These are phyloP conservation scores for Aspergillus conjunctus DNA, from an alignment of 495 filamentous ascomycete species.

Conservation along the genomic window DNA sequence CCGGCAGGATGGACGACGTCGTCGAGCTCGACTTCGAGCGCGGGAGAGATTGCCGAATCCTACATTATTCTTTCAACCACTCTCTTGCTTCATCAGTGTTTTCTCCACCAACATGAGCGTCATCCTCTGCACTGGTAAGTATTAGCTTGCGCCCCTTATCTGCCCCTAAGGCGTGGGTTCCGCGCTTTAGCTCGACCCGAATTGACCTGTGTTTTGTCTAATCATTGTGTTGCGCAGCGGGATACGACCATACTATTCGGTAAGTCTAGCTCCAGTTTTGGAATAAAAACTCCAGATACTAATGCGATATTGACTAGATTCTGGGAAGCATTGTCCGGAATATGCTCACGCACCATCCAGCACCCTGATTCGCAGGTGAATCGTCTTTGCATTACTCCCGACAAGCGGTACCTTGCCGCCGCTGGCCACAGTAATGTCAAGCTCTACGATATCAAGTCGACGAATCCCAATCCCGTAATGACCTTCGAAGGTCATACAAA, in stretches of 20 bases:
- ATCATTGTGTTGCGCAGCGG: slow-evolving; percentile 57
- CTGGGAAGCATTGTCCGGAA: slow-evolving; percentile 97
- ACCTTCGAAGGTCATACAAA: slow-evolving; percentile 94
- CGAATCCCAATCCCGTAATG: slow-evolving; percentile 87
- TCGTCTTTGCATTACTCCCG: slow-evolving; percentile 95
- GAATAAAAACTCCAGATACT: slow-evolving; percentile 2
- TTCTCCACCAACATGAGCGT: slow-evolving; percentile 66
- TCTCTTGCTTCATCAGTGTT: not conserved
- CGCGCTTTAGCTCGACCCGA: not conserved
- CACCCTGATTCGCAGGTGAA: slow-evolving; percentile 98
- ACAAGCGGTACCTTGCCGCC: slow-evolving; percentile 93
- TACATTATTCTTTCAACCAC: slow-evolving; percentile 10
- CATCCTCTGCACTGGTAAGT: slow-evolving; percentile 82
- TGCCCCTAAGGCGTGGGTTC: not conserved
- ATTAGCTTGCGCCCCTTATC: not conserved
- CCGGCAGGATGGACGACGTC: slow-evolving; percentile 25
- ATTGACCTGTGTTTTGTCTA: slow-evolving; percentile 13
- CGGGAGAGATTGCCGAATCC: slow-evolving; percentile 8
- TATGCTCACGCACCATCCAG: slow-evolving; percentile 96
- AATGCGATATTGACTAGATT: slow-evolving; percentile 58
- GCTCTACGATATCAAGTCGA: slow-evolving; percentile 96
- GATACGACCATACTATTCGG: slow-evolving; percentile 99
- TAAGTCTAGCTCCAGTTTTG: slow-evolving; percentile 44
- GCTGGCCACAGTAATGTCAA: slow-evolving; percentile 94
- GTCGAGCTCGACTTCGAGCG: not conserved